Conservation (phyloP, 495 filamentous ascomycete species). For the Lasiosphaeris hirsuta region DNA sequence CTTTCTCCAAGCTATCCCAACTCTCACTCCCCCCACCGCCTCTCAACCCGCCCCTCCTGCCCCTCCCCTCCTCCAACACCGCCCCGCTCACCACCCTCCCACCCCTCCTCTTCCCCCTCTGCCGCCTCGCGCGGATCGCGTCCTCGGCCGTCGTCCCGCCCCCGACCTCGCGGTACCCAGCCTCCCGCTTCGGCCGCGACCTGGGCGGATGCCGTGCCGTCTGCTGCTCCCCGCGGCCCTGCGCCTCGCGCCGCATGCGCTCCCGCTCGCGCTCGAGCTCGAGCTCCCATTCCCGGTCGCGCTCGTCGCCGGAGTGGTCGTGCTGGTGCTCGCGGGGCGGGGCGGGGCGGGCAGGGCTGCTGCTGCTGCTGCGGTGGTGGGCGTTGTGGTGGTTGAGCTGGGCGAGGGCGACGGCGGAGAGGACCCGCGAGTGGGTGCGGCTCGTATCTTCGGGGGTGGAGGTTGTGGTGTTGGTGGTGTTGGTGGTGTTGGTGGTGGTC, state of each 20-base stretch:
- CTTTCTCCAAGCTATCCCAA: constrained; percentile 38
- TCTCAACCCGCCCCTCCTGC: constrained; percentile 24
- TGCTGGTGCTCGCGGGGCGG: constrained; percentile 6
- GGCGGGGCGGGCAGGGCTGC: neutral
- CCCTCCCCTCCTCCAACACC: constrained; percentile 62
- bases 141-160: constrained; percentile 3
- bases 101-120: neutral
- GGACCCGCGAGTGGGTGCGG: neutral
- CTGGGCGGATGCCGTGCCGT: constrained; percentile 12
- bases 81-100: constrained; percentile 62
- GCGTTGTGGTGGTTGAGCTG: constrained; percentile 11
- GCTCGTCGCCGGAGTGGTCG: constrained; percentile 4
- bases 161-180: neutral
- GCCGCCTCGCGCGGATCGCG: neutral
- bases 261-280: constrained; percentile 12
- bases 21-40: constrained; percentile 32
- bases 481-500: neutral
- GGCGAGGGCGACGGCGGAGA: constrained; percentile 12
- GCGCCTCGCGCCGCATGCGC: neutral
- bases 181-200: neutral
- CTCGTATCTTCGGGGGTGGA: constrained; percentile 15
- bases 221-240: constrained; percentile 6
- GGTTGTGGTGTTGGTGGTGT: constrained; percentile 1
- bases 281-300: constrained; percentile 22
- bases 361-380: neutral